Base-by-base conservation (phyloP, 2,329 filamentous ascomycete species). In the Gliomastix tumulicola region DNA sequence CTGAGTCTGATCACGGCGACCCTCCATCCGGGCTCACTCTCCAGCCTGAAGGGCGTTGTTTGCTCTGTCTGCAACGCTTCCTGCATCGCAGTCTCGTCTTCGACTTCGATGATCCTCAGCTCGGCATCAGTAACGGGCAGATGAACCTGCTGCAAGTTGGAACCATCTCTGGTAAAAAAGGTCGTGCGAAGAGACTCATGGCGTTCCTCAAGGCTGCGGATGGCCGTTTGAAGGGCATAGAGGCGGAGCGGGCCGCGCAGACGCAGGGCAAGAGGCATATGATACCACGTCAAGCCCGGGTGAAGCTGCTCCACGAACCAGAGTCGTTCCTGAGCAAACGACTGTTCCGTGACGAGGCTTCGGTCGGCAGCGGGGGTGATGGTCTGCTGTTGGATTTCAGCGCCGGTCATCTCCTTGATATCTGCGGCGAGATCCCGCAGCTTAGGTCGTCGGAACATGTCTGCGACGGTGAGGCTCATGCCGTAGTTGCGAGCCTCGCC, bases 251-350 rank as follows among this genome's bases (percentile, higher is more conserved):
- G 27, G 12, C 43, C 43, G 3, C 31, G 25, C 6, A 44, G 15
- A 4, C 41, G 38, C 1, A 36, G 21, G 2, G 43, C 41, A 10
- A 43, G 22, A 12, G 41, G 36, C 11, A 40, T 32, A 13, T 43
- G 25, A 16, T 20, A 41, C 23, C 30, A 36, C 12, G 21, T 30
- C 7, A 25, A 15, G 12, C 30, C 38, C 5, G 31, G 38, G 16
- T 43, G n/a, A 11, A 44, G 41, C 27, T 40, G 41, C 12, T 44
- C 35, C 6, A 43, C 13, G 21, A 44, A 43, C 43, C 43, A 44
- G 4, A 44, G 30, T 3, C 41, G 40, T 6, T 34, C 35, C 22
- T 43, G 43, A 12, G 38, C 41, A 18, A 41, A 43, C 17, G 43
- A 44, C 34, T 43, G 43, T 27, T 41, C 35, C 10, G n/a, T n/a